Evolutionary conservation across 257 asterid species (phyloP).

Genomic region (Cruciata laevipes): DNA sequence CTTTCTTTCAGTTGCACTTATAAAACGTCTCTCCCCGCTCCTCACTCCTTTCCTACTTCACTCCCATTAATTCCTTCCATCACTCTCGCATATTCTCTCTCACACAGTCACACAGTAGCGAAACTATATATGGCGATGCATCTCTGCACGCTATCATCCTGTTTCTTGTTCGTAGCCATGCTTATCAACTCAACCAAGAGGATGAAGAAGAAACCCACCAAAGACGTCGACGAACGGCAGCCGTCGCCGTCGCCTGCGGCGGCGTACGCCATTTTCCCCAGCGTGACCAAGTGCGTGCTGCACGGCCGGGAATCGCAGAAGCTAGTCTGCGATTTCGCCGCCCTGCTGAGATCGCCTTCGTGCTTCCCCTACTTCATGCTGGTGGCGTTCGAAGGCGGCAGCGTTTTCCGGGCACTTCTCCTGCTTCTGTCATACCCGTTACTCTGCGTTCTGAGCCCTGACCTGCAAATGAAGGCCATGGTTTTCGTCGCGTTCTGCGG

Average conservation of each 20-base stretch:
- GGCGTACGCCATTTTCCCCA: conserved; percentile 23
- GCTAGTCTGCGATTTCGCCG: conserved; percentile 51
- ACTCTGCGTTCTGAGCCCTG: conserved; percentile 29
- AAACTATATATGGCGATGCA: background rate
- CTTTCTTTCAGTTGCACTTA: background rate
- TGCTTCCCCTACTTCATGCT: conserved; percentile 92
- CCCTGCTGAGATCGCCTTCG: conserved; percentile 40
- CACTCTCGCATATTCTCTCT: background rate
- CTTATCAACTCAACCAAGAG: conserved; percentile 50
- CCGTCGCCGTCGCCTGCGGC: background rate
- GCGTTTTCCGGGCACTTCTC: conserved; percentile 58
- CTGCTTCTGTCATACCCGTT: conserved; percentile 58
- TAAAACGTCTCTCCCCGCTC: background rate
- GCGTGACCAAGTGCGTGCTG: conserved; percentile 32
- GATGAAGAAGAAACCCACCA: conserved; percentile 34
- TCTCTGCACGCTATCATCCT: background rate
- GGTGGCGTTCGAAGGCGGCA: conserved; percentile 87
- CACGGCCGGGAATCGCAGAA: conserved; percentile 34
- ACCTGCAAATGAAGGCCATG: conserved; percentile 51
- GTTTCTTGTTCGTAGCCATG: conserved; percentile 27
- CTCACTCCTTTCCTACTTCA: conserved; percentile 1
- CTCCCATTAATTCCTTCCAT: background rate
- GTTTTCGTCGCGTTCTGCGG: conserved; percentile 78
- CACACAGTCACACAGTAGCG: background rate
- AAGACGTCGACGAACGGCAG: conserved; percentile 9